Evolutionary conservation across 1,139 yeast species (phyloP).

Genomic region (Candida tropicalis): DNA sequence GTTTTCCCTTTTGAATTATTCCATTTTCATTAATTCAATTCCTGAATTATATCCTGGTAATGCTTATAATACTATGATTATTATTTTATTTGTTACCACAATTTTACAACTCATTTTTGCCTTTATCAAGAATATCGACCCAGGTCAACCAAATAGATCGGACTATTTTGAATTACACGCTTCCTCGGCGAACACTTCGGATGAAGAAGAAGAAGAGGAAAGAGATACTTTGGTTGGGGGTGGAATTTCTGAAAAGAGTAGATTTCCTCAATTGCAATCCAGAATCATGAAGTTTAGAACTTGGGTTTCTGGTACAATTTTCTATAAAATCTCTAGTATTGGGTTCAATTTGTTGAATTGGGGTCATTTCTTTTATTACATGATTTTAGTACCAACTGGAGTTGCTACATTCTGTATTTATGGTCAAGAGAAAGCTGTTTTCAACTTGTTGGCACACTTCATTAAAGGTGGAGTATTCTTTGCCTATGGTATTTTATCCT

Average conservation of each 20-base stretch:
- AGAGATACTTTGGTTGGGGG: conserved; percentile 19
- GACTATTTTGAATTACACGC: conserved; percentile 18
- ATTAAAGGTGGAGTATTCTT: conserved; percentile 94
- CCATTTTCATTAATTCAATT: conserved; percentile 61
- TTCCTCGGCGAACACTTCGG: conserved; percentile 14
- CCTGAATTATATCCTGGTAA: conserved; percentile 74
- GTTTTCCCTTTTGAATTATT: conserved; percentile 58
- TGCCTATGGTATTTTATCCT: conserved; percentile 68
- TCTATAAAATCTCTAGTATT: conserved; percentile 13
- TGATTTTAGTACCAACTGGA: conserved; percentile 71
- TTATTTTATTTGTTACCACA: conserved; percentile 57
- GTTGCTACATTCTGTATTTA: conserved; percentile 69
- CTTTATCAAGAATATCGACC: conserved; percentile 15
- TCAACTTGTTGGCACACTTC: conserved; percentile 88
- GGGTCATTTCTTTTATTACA: conserved; percentile 63
- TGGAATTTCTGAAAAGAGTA: background rate
- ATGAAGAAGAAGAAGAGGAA: conserved; percentile 25
- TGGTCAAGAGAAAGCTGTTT: conserved; percentile 68
- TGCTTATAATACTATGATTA: conserved; percentile 68
- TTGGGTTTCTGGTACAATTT: conserved; percentile 13
- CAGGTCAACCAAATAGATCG: conserved; percentile 4
- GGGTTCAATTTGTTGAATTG: conserved; percentile 61
- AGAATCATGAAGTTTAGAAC: conserved; percentile 13
- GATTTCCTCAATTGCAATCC: background rate
- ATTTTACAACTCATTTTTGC: conserved; percentile 59